These are phyloP conservation scores for Saccharomyces hybrid DNA, from an alignment of 1,139 yeast genomes.

Conservation along the genomic window DNA sequence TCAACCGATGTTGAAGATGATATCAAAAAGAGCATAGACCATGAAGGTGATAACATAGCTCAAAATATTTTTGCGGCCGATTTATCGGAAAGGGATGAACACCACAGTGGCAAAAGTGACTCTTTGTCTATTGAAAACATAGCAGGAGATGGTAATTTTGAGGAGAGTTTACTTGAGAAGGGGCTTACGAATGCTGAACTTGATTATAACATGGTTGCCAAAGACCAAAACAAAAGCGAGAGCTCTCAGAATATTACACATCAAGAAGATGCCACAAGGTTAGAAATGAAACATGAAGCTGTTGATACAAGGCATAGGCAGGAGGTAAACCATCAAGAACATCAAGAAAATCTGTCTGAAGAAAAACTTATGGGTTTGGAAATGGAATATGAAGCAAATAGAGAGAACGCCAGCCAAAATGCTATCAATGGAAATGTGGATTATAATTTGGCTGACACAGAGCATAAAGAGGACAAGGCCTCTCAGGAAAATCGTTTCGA, in stretches of 20 bases:
- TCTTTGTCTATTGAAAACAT: neutral
- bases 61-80: neutral
- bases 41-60: neutral
- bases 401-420: no score
- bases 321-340: neutral
- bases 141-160: neutral
- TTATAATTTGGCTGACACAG: no score
- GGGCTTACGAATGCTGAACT: neutral
- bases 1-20: neutral
- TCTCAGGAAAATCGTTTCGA: no score
- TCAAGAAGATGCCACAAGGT: neutral
- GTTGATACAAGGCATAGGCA: neutral
- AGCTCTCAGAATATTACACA: neutral
- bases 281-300: neutral
- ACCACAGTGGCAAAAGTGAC: neutral
- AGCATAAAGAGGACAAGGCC: no score
- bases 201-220: neutral
- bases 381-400: neutral
- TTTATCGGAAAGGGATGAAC: neutral
- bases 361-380: neutral
- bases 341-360: neutral
- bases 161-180: neutral
- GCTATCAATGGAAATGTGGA: no score
- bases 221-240: neutral
- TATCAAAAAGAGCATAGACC: neutral